Base-by-base conservation (phyloP, 176 grass and related monocot genomes). In the Phoenix dactylifera region DNA sequence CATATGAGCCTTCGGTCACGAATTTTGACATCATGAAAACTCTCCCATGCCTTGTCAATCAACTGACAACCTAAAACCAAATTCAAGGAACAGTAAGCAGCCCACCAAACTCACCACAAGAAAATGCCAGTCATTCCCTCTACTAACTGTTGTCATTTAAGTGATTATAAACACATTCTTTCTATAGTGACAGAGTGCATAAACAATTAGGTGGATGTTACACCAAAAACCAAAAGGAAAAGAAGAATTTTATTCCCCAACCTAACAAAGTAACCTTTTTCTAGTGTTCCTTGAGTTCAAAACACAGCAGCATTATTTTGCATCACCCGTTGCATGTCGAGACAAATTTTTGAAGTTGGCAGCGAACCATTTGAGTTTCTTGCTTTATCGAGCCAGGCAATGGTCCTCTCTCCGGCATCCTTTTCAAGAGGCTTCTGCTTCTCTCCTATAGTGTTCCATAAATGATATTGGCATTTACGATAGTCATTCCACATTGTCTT, bases 321-420 rank as follows among this genome's bases (percentile, higher is more conserved):
- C 86, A 89, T 89, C 48, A 89, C 52, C 49, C 86, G 80, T 73
- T 89, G 86, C 86, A 89, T 89, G 65, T 89, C 77, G 51, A 89
- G 73, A 30, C 86, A 80, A 55, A 89, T 62, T 23, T 89, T 74
- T 7, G 81, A 81, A 63, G 86, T 89, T 57, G 77, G 68, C 51
- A 89, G 61, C 48, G 76, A 84, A 53, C 86, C 86, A 67, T 77
- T 77, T 28, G 86, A 60, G 15, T 84, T 81, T 64, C 80, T 76
- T 60, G 84, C 55, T 64, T 84, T 80, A 66, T 89, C 80, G 60
- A 89, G 63, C 86, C 86, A 81, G 65, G 59, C 77, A 22, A 89
- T 89, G 50, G 86, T 89, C 80, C 69, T 84, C 74, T 84, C 60
- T 25, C 80, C 86, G 4, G 87, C 73, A 22, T 74, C 70, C 23